Evolutionary conservation across 2,329 filamentous ascomycete species (phyloP).

Genomic region (Pezizomycotina sp.): DNA sequence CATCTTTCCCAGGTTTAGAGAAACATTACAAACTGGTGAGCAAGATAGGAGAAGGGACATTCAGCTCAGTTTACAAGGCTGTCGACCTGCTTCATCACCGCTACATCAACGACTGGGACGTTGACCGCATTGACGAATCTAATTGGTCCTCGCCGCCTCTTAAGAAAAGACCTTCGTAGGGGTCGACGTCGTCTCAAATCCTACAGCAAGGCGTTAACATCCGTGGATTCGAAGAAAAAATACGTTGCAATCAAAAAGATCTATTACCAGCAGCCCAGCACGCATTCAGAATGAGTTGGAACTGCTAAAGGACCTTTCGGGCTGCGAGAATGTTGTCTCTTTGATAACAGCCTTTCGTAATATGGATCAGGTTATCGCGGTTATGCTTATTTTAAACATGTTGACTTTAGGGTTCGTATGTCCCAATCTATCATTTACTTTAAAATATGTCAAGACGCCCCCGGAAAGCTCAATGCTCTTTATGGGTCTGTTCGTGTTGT

Average conservation of each 20-base stretch:
- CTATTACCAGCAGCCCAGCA: conserved; percentile 79
- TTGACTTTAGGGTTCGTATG: conserved; percentile 54
- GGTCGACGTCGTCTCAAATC: too few species aligned
- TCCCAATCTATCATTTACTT: background rate
- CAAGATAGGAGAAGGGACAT: conserved; percentile 96
- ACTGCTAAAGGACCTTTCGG: conserved; percentile 69
- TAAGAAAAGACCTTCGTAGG: conserved; percentile 39
- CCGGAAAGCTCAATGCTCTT: too few species aligned
- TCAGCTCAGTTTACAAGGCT: conserved; percentile 97
- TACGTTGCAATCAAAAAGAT: conserved; percentile 99
- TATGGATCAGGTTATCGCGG: conserved; percentile 84
- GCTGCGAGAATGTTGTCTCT: conserved; percentile 74
- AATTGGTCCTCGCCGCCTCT: conserved; percentile 54
- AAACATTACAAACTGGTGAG: conserved; percentile 81
- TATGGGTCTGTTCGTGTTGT: too few species aligned
- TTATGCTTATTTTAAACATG: conserved; percentile 88
- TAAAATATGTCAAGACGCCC: too few species aligned
- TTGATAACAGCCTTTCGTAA: conserved; percentile 93
- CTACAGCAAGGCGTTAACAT: conserved; percentile 24
- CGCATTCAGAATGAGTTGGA: conserved; percentile 95
- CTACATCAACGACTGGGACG: conserved; percentile 77
- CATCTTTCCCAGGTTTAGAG: conserved; percentile 67
- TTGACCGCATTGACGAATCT: conserved; percentile 35
- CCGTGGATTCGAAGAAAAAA: conserved; percentile 39
- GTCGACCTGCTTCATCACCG: conserved; percentile 75